Conservation (phyloP, 2,329 filamentous ascomycete genomes). For the Fusarium sp. region DNA sequence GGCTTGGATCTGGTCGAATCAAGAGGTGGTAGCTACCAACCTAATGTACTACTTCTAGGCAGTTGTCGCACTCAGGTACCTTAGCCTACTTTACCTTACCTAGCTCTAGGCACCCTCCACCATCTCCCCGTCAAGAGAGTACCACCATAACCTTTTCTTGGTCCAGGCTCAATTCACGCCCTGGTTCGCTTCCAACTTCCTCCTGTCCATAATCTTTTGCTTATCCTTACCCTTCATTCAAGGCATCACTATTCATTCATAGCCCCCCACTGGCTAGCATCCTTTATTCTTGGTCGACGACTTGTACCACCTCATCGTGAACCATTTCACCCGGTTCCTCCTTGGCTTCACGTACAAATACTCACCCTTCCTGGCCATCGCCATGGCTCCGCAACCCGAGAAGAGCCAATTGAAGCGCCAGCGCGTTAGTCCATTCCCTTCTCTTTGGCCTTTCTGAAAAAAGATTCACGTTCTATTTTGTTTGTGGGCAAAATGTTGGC, state of each 20-base stretch:
- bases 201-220: slow-evolving; percentile 19
- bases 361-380: slow-evolving; percentile 33
- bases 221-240: background rate
- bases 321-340: slow-evolving; percentile 22
- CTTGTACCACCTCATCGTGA: slow-evolving; percentile 18
- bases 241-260: slow-evolving; percentile 36
- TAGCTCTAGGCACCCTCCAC: slow-evolving; percentile 33
- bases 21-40: background rate
- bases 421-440: slow-evolving; percentile 65
- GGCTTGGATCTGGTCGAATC: slow-evolving; percentile 29
- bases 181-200: slow-evolving; percentile 26
- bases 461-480: background rate
- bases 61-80: slow-evolving; percentile 32
- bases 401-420: slow-evolving; percentile 87
- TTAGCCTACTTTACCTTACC: slow-evolving; percentile 9
- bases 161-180: slow-evolving; percentile 40
- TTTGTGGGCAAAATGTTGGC: background rate
- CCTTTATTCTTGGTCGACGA: background rate
- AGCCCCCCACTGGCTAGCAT: slow-evolving; percentile 24
- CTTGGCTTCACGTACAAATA: slow-evolving; percentile 27
- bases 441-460: background rate
- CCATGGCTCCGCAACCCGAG: slow-evolving; percentile 71
- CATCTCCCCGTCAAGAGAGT: slow-evolving; percentile 35
- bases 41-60: slow-evolving; percentile 26
- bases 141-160: slow-evolving; percentile 38